Base-by-base conservation (phyloP, 129 eudicot species). In the Escallonia rubra region DNA sequence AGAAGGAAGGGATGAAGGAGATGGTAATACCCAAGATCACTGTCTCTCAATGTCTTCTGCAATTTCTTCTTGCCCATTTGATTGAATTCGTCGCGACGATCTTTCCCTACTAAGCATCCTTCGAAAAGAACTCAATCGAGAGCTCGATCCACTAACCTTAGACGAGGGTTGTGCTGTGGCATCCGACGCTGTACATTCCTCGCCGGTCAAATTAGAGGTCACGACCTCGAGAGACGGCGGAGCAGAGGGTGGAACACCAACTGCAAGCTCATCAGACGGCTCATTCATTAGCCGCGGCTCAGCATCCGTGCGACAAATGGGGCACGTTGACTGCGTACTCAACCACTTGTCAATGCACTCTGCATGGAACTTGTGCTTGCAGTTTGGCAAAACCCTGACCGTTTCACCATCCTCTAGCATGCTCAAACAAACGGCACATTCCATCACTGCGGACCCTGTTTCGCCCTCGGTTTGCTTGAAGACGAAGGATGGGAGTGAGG, bases 261-360 rank as follows among this genome's bases (percentile, higher is more conserved):
- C 64, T 54, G 57, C 10, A 4, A 76, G 61, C 70, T 85, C 88
- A 52, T 84, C 68, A 8, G 82, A 78, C 67, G 82, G 80, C 67
- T 81, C 81, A 12, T 74, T 55, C 48, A 63, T 62, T 6, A 16
- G 72, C 47, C 75, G 62, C n/a, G 76, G 78, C 70, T 82, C 79
- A 7, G 78, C 96, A 62, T 73, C 80, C 6, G 79, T 76, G 9
- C 96, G 86, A 78, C 96, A 88, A 52, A 80, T 63, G 1, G 96
- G 96, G 55, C 96, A 88, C 2, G 84, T 88, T 4, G 96, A 78
- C 5, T 74, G 80, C 11, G 88, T 71, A 10, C 78, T 59, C 39
- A 88, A 73, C 96, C 96, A 88, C 41, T 68, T 80, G 55, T 88
- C 96, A 64, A 88, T 75, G 61, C 96, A 88, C 47, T 80, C 85